Percentiles rank a stretch among this genome's conserved stretches.
Conservation (phyloP, 345 rosid species). For the Sonneratia alba region DNA sequence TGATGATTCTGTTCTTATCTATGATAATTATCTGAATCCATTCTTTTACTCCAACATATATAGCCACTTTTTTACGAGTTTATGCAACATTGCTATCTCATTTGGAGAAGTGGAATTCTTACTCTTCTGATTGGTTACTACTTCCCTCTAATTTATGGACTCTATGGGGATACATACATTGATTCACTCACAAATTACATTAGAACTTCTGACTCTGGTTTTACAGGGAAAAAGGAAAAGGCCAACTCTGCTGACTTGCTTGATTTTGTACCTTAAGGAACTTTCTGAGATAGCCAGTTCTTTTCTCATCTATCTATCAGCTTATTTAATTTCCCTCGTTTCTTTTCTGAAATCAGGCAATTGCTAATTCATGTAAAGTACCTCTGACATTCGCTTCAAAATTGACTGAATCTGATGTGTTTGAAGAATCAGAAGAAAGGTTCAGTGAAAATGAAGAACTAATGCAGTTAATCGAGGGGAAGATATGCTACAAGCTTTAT, state of each 20-base stretch:
- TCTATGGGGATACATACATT: neutral
- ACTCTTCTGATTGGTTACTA: neutral
- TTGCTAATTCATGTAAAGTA: constrained; percentile 74
- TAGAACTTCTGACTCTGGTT: neutral
- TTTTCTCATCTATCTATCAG: neutral
- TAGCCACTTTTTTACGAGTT: no score
- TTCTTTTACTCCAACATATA: no score
- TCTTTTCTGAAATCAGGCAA: constrained; percentile 40
- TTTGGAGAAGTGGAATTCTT: neutral
- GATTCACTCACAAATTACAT: neutral
- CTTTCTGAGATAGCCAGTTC: neutral
- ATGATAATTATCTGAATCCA: neutral
- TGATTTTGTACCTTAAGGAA: neutral
- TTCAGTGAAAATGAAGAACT: constrained; percentile 70
- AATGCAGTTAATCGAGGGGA: constrained; percentile 57
- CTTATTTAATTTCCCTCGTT: constrained; percentile 3
- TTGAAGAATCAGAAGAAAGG: constrained; percentile 35
- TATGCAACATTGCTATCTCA: neutral
- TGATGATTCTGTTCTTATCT: neutral
- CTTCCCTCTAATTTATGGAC: neutral
- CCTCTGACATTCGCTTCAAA: constrained; percentile 36
- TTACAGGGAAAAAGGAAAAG: neutral
- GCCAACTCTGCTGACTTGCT: neutral
- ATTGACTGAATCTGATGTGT: constrained; percentile 52
- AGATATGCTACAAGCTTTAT: constrained; percentile 69